A percentile compares a stretch with the other conserved stretches of the same genome.
Evolutionary conservation across 345 rosid genomes (phyloP).

Genomic region (Sonneratia caseolaris): DNA sequence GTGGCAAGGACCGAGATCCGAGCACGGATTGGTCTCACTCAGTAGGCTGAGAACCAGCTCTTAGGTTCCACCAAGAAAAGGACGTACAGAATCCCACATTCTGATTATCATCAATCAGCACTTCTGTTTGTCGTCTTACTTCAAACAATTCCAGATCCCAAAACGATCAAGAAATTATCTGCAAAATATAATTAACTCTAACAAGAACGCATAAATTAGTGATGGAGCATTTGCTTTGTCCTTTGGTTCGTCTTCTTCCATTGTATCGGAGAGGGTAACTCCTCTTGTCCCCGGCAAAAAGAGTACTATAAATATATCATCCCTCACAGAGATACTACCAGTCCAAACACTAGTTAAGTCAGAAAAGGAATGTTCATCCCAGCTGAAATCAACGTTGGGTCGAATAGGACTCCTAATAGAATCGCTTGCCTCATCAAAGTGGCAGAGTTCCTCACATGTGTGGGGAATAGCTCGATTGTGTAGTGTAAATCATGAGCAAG

Average conservation of each 20-base stretch:
- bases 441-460: slow-evolving; percentile 55
- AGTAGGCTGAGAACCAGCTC: no score
- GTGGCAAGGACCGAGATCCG: no score
- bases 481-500: slow-evolving; percentile 38
- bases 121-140: no score
- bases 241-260: slow-evolving; percentile 20
- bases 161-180: no score
- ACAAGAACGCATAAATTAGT: not conserved
- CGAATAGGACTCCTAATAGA: slow-evolving; percentile 45
- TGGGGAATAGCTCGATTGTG: slow-evolving; percentile 55
- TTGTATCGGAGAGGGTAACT: slow-evolving; percentile 35
- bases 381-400: slow-evolving; percentile 46
- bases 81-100: no score
- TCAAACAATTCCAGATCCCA: no score
- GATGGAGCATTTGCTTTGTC: not conserved
- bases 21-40: no score
- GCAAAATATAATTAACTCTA: no score
- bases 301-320: slow-evolving; percentile 21
- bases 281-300: slow-evolving; percentile 59
- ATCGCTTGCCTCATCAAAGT: slow-evolving; percentile 52
- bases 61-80: no score
- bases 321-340: slow-evolving; percentile 43
- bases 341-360: slow-evolving; percentile 48
- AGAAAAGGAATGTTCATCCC: slow-evolving; percentile 29
- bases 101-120: no score